Evolutionary conservation across 352 stramenopile genomes (phyloP).

Genomic region (Vaucheria bursata): DNA sequence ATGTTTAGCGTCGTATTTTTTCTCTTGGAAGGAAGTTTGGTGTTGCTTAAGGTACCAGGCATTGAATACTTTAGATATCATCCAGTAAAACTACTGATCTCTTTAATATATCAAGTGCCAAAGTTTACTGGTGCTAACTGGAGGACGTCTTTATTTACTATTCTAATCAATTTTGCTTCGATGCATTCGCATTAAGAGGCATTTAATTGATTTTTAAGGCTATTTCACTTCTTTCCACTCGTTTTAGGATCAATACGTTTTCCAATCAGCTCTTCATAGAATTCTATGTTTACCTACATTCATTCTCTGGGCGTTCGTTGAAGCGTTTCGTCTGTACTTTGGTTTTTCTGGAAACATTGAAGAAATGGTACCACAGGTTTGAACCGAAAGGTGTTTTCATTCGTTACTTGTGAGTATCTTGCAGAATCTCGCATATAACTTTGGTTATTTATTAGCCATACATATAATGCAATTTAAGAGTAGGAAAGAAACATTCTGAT

Average conservation of each 20-base stretch:
- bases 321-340: constrained; percentile 40
- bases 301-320: constrained; percentile 28
- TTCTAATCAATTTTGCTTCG: too few species aligned
- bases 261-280: constrained; percentile 23
- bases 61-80: too few species aligned
- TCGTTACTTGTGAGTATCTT: too few species aligned
- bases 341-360: constrained; percentile 44
- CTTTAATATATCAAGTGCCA: not conserved
- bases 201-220: too few species aligned
- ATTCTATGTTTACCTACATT: constrained; percentile 34
- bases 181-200: too few species aligned
- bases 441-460: too few species aligned
- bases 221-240: too few species aligned
- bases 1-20: constrained; percentile 37
- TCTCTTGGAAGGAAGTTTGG: constrained; percentile 28
- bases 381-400: too few species aligned
- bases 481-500: too few species aligned
- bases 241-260: constrained; percentile 23
- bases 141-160: too few species aligned
- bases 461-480: too few species aligned
- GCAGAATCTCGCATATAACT: too few species aligned
- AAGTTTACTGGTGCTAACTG: constrained; percentile 5
- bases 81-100: not conserved
- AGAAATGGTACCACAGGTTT: constrained; percentile 39
- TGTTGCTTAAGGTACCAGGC: constrained; percentile 30